These are phyloP conservation scores for Fusarium napiforme DNA, from an alignment of 2,329 filamentous ascomycete species.

Conservation along the genomic window DNA sequence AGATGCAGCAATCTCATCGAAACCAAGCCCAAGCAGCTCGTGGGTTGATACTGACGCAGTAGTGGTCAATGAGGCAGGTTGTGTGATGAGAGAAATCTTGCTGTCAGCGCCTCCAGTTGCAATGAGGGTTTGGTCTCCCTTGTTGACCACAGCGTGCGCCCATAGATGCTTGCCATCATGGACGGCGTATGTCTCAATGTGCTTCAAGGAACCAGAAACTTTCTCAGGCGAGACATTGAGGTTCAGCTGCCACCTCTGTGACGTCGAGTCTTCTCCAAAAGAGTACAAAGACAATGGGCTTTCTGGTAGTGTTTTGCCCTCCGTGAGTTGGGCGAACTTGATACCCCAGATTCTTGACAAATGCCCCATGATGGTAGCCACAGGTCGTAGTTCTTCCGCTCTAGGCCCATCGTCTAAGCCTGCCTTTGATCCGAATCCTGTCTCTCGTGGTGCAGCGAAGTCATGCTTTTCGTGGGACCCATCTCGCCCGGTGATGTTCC, in stretches of 20 bases:
- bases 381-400: constrained; percentile 48
- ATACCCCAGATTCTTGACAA: constrained; percentile 90
- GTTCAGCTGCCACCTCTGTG: constrained; percentile 74
- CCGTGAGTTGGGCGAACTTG: constrained; percentile 64
- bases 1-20: constrained; percentile 48
- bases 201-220: constrained; percentile 53
- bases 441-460: constrained; percentile 61
- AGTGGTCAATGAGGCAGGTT: not conserved
- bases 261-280: constrained; percentile 85
- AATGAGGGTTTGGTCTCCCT: constrained; percentile 55
- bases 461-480: constrained; percentile 18
- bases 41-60: not conserved
- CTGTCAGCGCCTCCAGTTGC: constrained; percentile 90
- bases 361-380: constrained; percentile 87
- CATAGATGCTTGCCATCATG: constrained; percentile 94
- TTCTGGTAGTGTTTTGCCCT: constrained; percentile 22
- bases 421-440: constrained; percentile 65
- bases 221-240: constrained; percentile 41
- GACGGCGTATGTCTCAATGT: constrained; percentile 67
- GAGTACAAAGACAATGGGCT: constrained; percentile 70
- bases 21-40: constrained; percentile 43
- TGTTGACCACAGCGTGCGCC: constrained; percentile 67
- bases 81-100: constrained; percentile 63
- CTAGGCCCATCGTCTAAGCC: constrained; percentile 37
- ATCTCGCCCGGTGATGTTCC: constrained; percentile 76